These are phyloP conservation scores for Hansenula sp. DNA, from an alignment of 1,139 yeast species.

Conservation along the genomic window DNA sequence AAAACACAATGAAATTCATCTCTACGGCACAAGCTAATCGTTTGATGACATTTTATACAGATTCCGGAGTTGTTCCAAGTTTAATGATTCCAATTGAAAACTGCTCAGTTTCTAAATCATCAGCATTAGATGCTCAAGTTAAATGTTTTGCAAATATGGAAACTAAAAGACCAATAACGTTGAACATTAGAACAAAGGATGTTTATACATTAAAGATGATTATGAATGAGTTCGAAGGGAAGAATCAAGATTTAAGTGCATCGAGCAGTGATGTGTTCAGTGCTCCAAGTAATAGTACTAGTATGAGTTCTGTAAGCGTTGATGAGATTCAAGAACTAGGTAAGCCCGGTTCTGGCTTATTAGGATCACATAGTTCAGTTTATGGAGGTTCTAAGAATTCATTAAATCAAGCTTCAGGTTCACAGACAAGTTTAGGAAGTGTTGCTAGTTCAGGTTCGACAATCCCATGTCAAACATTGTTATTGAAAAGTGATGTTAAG, in stretches of 20 bases:
- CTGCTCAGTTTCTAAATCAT: slow-evolving; percentile 6
- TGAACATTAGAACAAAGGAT: slow-evolving; percentile 19
- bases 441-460: neutral
- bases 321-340: slow-evolving; percentile 11
- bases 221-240: slow-evolving; percentile 10
- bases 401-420: neutral
- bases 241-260: slow-evolving; percentile 5
- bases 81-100: slow-evolving; percentile 10
- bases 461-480: slow-evolving; percentile 5
- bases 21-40: slow-evolving; percentile 1
- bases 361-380: neutral
- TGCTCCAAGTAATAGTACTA: slow-evolving; percentile 17
- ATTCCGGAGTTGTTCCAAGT: slow-evolving; percentile 5
- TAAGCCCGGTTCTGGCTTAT: slow-evolving; percentile 5
- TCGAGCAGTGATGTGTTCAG: slow-evolving; percentile 10
- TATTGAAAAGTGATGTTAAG: slow-evolving; percentile 17
- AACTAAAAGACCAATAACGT: slow-evolving; percentile 10
- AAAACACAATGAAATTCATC: slow-evolving; percentile 9
- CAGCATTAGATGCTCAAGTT: slow-evolving; percentile 20
- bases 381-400: neutral
- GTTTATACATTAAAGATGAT: slow-evolving; percentile 9
- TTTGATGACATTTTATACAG: slow-evolving; percentile 9
- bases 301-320: slow-evolving; percentile 13
- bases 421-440: neutral
- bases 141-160: slow-evolving; percentile 12